Base-by-base conservation (phyloP, 768 basidiomycete genomes). In the Tulasnella sp. region DNA sequence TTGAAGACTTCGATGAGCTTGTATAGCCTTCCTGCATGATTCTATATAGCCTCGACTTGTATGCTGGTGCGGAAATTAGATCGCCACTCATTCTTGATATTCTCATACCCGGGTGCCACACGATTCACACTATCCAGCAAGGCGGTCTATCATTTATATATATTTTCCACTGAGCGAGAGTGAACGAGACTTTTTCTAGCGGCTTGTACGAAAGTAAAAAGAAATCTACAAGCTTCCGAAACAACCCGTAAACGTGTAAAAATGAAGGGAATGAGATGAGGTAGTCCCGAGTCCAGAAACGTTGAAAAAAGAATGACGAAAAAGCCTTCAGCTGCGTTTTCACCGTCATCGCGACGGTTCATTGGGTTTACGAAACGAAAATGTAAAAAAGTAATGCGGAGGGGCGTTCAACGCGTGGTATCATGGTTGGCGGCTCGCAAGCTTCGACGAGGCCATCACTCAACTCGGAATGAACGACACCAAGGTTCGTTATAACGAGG, bases 381-480 rank as follows among this genome's bases (percentile, higher is more conserved):
- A 31, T 34, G 31, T 29, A 34, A 34, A 58, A n/a, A 14, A 14
- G 58, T n/a, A 34, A 64, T 64, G 58, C 58, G 58, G 58, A 64
- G 58, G 58, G 11, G 58, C 58, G 58, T 64, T 7, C 25, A 34
- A 64, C 58, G 58, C 58, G 58, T 64, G 58, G 58, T 64, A 64
- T 64, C 58, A 31, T 64, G 29, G 58, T 34, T 64, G 58, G 58
- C 58, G 22, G 31, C 58, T 25, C 58, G 25, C 58, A 34, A 29
- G n/a, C 9, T 11, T 64, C 31, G 58, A 64, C 58, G 58, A 64
- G 58, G 58, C 58, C 58, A n/a, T 64, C 58, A 64, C 58, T 31
- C 58, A 64, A 64, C 58, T 64, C 58, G 58, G 58, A 64, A 64
- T 64, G 58, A 64, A 64, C 58, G 58, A 64, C 58, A 34, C 58